phyloP scores from a whole-genome alignment of 169 alveolate species.

The Plasmodium gallinaceum region DNA sequence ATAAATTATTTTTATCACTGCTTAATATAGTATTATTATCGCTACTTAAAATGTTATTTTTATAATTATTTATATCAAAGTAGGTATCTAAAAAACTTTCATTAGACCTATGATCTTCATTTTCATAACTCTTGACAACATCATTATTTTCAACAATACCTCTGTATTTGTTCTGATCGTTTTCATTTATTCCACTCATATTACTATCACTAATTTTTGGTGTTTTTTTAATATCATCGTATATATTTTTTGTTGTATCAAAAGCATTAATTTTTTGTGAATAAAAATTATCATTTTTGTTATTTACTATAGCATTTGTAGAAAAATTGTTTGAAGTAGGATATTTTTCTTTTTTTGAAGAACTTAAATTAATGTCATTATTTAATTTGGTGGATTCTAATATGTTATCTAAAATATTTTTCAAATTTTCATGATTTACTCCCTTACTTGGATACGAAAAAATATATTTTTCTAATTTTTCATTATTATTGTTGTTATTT shows the following conservation, averaged over 20 bases:
- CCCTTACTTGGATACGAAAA: constrained; percentile 8
- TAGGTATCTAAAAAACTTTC: neutral
- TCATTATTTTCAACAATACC: constrained; percentile 2
- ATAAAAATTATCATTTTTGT: neutral
- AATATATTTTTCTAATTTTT: neutral
- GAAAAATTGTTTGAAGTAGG: neutral
- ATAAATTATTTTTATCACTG: neutral
- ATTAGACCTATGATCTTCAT: neutral
- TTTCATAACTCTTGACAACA: neutral
- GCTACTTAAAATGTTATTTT: neutral
- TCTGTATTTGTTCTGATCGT: neutral
- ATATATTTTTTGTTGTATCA: constrained; percentile 1
- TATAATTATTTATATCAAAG: constrained; percentile 8
- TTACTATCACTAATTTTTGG: neutral
- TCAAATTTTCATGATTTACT: constrained; percentile 19
- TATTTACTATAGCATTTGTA: neutral
- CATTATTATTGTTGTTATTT: constrained; percentile 8
- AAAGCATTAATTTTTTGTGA: neutral
- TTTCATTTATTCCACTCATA: neutral
- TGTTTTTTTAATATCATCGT: neutral
- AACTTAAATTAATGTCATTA: constrained; percentile 8
- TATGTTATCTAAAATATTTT: neutral
- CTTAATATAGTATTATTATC: neutral
- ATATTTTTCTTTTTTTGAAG: neutral
- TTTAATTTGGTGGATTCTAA: constrained; percentile 3